These are phyloP conservation scores for Haplosporangium gracile DNA, from an alignment of 192 early-diverging fungal genomes.

Conservation along the genomic window DNA sequence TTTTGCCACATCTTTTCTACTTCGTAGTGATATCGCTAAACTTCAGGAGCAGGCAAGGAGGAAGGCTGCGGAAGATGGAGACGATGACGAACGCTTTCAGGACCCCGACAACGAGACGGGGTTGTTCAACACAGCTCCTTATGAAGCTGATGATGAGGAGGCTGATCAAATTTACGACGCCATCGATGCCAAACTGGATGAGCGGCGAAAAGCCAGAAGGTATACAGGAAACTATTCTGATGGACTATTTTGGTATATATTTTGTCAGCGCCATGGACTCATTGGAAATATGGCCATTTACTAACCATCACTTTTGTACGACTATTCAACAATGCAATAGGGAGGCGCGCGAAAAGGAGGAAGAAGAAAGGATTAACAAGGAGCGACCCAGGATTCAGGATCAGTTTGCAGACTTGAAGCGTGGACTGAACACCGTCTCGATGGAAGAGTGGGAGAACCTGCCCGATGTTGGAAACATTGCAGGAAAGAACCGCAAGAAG, in stretches of 20 bases:
- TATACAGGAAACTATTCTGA: background rate
- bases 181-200: conserved; percentile 93
- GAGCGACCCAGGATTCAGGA: conserved; percentile 87
- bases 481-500: conserved; percentile 81
- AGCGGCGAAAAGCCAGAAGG: conserved; percentile 77
- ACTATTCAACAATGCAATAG: conserved; percentile 34
- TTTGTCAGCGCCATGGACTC: background rate
- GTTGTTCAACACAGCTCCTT: conserved; percentile 87
- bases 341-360: conserved; percentile 80
- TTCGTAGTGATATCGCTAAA: conserved; percentile 40
- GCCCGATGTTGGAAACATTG: conserved; percentile 88
- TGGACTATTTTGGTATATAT: background rate
- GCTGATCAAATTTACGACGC: conserved; percentile 93
- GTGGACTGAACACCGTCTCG: conserved; percentile 79
- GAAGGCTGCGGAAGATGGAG: conserved; percentile 70
- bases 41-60: conserved; percentile 59
- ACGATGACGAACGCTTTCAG: conserved; percentile 80
- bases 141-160: conserved; percentile 98
- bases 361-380: conserved; percentile 73
- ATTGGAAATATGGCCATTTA: too few species aligned
- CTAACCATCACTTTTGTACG: background rate
- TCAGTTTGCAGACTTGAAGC: conserved; percentile 93
- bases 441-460: conserved; percentile 90
- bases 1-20: background rate
- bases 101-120: conserved; percentile 97